These are phyloP conservation scores for Phytophthora foliorum DNA, from an alignment of 352 stramenopile genomes.

Conservation along the genomic window DNA sequence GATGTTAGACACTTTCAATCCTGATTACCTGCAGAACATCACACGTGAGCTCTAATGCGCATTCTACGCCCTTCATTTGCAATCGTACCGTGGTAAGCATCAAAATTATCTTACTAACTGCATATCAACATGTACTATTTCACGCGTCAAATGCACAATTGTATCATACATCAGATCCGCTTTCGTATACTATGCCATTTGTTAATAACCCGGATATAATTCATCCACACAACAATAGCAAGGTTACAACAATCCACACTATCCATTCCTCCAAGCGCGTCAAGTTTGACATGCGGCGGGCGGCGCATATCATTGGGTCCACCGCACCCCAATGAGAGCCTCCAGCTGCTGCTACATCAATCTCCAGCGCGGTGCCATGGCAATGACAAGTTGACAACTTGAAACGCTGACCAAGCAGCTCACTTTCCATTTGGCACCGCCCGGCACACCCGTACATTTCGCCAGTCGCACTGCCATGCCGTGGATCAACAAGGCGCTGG, in stretches of 20 bases:
- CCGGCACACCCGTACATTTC: conserved; percentile 16
- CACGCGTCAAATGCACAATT: background rate
- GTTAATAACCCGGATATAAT: background rate
- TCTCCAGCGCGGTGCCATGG: background rate
- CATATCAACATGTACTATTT: too few species aligned
- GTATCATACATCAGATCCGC: background rate
- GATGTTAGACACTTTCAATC: background rate
- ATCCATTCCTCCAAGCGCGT: background rate
- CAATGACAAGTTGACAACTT: background rate
- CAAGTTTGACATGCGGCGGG: background rate
- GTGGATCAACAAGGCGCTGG: conserved; percentile 16
- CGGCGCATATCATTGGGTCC: background rate
- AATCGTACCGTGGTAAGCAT: too few species aligned
- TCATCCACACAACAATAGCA: background rate
- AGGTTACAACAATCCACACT: background rate
- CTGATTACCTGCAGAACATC: background rate
- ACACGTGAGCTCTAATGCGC: too few species aligned
- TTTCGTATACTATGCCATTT: background rate
- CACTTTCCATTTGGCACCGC: conserved; percentile 23
- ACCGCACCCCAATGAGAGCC: background rate
- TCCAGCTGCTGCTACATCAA: background rate
- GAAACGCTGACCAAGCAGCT: too few species aligned
- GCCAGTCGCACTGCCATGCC: conserved; percentile 9
- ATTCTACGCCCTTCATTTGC: too few species aligned
- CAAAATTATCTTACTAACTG: too few species aligned